These are phyloP conservation scores for Cystobasidium sp. DNA, from an alignment of 1,284 basidiomycete species.

Conservation along the genomic window DNA sequence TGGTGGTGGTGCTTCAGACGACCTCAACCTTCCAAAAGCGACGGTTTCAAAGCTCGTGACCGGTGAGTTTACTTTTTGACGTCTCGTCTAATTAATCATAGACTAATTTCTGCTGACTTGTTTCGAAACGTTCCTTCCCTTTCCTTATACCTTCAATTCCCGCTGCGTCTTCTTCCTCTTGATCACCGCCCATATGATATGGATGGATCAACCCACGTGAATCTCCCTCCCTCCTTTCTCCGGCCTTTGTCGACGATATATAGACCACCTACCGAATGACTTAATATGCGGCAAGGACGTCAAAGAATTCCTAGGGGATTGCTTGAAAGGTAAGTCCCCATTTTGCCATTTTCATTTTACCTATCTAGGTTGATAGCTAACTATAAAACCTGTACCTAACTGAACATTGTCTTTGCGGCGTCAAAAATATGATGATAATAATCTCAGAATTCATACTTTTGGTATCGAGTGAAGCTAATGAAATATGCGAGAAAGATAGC, in stretches of 20 bases:
- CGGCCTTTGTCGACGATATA: too few species aligned
- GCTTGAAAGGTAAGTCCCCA: conserved; percentile 19
- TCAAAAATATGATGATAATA: too few species aligned
- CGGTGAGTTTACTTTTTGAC: conserved; percentile 63
- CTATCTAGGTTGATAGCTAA: too few species aligned
- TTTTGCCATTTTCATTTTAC: neutral
- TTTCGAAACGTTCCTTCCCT: neutral
- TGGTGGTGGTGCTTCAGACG: conserved; percentile 71
- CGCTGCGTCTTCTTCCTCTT: neutral
- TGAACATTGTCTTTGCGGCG: neutral
- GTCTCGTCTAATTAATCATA: too few species aligned
- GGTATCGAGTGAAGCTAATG: conserved; percentile 96
- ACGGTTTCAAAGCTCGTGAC: conserved; percentile 96
- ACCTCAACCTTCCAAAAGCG: conserved; percentile 92
- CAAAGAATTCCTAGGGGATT: conserved; percentile 41
- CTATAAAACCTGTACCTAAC: too few species aligned
- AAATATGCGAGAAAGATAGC: conserved; percentile 96
- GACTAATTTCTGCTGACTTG: neutral
- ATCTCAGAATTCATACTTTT: conserved; percentile 99
- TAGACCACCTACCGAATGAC: conserved; percentile 32
- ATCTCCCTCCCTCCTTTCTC: too few species aligned
- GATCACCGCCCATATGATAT: neutral
- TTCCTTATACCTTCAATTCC: neutral
- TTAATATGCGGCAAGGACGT: conserved; percentile 33
- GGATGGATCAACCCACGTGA: too few species aligned